Base-by-base conservation (phyloP, 306 rosid species). In the Morella rubra region DNA sequence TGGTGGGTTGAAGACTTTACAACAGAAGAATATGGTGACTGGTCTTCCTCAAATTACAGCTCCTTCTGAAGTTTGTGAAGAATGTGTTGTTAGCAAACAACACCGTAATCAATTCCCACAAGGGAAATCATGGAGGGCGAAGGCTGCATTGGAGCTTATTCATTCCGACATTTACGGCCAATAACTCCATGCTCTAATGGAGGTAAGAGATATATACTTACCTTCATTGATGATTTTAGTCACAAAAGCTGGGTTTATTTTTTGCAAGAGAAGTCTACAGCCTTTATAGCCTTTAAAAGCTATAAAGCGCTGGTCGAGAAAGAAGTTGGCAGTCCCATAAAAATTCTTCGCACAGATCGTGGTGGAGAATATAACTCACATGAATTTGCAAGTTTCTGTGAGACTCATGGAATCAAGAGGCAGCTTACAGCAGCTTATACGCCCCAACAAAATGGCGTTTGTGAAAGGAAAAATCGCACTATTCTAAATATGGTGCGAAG, bases 21-120 rank as follows among this genome's bases (percentile, higher is more conserved):
- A 44, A 3, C 8, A 44, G 1, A 77, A 46, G 12, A 44, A 77
- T 0, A 53, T 68, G 68, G 69, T 69, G 32, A 2, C 4, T 0
- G 13, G 69, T 5, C 40, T 72, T 56, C 18, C 71, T 11, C 8
- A 47, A n/a, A 16, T 58, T 71, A 0, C 5, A 0, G 9, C 9
- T 32, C 55, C 71, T 12, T 15, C 49, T 5, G 1, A 55, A 49
- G 15, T 77, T 7, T 59, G 76, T 46, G 69, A 54, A 22, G 81
- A 56, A 15, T 69, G 75, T 58, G 22, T n/a, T n/a, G n/a, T n/a
- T n/a, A n/a, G n/a, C n/a, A 69, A 69, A 45, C 69, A 77, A 44
- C 49, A 68, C 9, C 24, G 46, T 0, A 7, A 14, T 15, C n/a
- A 6, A 2, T 53, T 77, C 18, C 60, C n/a, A 1, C 15, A 67